Evolutionary conservation across 2,329 filamentous ascomycete genomes (phyloP), one percentile per base, ranked within the genome.

Genomic region (Scedosporium boydii): DNA sequence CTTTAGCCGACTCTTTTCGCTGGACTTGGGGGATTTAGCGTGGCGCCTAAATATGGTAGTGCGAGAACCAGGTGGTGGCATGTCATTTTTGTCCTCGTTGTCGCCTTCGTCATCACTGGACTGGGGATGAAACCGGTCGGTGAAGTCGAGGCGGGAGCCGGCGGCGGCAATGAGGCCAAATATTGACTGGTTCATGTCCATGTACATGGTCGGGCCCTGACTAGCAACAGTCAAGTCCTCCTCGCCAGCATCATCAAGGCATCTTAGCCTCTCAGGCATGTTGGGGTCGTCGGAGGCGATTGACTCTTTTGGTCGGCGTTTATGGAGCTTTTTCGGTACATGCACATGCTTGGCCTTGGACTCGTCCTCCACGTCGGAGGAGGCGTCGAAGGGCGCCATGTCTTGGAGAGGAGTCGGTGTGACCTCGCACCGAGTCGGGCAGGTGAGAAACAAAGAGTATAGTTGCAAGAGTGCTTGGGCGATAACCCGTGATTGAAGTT

Each of bases 151-250:
- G 64, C 86, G 86, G 34, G 91, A 93, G 6, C 92, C 91, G 44
- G 91, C 91, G 16, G 91, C 91, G 6, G 93, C 90, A 67, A 98
- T 93, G 76, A 98, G 85, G 61, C 91, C 92, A 73, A 97, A 96
- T 62, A 98, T 87, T 66, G 91, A 96, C 79, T 96, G 93, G 74
- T 96, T 95, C 87, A 96, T 91, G 70, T 92, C 91, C 75, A 85
- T 78, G 63, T 82, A 81, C 72, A 82, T 78, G 65, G 80, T 77
- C 14, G 77, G 74, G 44, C 75, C 76, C 63, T 79, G 77, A 7
- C 69, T 72, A 2, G 78, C 74, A 4, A 74, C 74, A 56, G 77
- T 67, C 53, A 80, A 74, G 44, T 82, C 78, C 67, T 83, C 78
- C 56, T 82, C 80, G 38, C 72, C 75, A 18, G 76, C 76, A n/a